Percentiles rank a stretch among this genome's conserved stretches.
Conservation (phyloP, 805 yeast species). For the Metschnikowia baotianmanensis region DNA sequence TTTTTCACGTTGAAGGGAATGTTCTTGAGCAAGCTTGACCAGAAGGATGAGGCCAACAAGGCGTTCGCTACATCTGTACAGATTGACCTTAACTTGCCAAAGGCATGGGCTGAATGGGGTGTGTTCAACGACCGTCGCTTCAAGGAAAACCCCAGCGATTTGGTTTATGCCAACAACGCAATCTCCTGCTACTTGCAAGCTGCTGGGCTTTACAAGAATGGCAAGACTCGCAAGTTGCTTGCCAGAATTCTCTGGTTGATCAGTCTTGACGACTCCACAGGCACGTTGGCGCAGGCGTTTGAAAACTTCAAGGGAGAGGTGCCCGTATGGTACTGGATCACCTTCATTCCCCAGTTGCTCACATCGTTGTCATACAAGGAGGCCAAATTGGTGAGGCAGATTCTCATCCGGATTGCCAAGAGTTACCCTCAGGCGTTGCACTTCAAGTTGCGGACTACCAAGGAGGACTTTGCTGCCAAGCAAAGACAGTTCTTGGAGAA, state of each 20-base stretch:
- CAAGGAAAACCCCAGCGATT: slow-evolving; percentile 78
- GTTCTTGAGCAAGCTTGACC: slow-evolving; percentile 89
- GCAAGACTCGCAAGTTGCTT: slow-evolving; percentile 81
- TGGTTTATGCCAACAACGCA: slow-evolving; percentile 87
- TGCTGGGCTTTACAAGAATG: slow-evolving; percentile 91
- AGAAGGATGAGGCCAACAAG: slow-evolving; percentile 93
- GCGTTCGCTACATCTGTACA: slow-evolving; percentile 98
- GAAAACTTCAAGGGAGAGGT: slow-evolving; percentile 92
- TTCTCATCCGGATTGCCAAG: slow-evolving; percentile 89
- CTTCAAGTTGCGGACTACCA: slow-evolving; percentile 91
- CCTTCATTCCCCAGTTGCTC: slow-evolving; percentile 90
- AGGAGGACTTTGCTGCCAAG: slow-evolving; percentile 86
- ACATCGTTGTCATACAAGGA: slow-evolving; percentile 89
- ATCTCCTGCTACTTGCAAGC: slow-evolving; percentile 96
- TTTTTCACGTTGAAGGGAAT: slow-evolving; percentile 97
- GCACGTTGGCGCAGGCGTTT: slow-evolving; percentile 80
- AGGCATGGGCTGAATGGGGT: slow-evolving; percentile 99
- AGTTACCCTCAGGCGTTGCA: slow-evolving; percentile 97
- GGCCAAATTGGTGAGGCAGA: slow-evolving; percentile 83
- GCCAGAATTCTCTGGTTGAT: slow-evolving; percentile 93
- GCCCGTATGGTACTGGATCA: slow-evolving; percentile 99
- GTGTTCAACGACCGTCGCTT: slow-evolving; percentile 85
- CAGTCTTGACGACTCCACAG: slow-evolving; percentile 82
- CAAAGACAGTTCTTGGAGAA: slow-evolving; percentile 65
- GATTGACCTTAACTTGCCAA: slow-evolving; percentile 87